A percentile compares a stretch with the other conserved stretches of the same genome.
Conservation (phyloP, 2,329 filamentous ascomycete genomes). For the Monosporascus sp. region DNA sequence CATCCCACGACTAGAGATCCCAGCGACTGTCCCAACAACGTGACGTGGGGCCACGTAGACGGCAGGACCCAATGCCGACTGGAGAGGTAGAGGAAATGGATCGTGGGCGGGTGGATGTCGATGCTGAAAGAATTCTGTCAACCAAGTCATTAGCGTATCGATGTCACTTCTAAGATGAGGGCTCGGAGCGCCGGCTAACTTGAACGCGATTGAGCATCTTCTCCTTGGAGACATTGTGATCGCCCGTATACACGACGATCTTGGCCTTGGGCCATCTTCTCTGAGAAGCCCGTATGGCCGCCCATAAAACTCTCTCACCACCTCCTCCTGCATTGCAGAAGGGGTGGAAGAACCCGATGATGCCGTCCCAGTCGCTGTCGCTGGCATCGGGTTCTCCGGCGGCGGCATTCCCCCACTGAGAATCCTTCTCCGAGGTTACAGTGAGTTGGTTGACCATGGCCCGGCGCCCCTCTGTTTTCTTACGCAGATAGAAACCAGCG, state of each 20-base stretch:
- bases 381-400: conserved; percentile 53
- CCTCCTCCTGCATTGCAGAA: conserved; percentile 98
- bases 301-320: conserved; percentile 94
- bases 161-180: neutral
- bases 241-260: conserved; percentile 91
- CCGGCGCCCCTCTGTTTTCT: conserved; percentile 58
- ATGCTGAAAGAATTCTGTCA: conserved; percentile 83
- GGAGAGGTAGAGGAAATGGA: conserved; percentile 86
- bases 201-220: conserved; percentile 73
- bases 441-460: conserved; percentile 50
- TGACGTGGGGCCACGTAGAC: conserved; percentile 86
- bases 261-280: conserved; percentile 81
- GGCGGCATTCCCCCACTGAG: conserved; percentile 22
- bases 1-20: conserved; percentile 83
- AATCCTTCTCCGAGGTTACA: conserved; percentile 35
- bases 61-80: conserved; percentile 82
- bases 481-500: conserved; percentile 57
- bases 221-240: conserved; percentile 80
- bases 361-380: conserved; percentile 75
- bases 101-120: conserved; percentile 71
- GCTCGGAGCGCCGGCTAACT: conserved; percentile 37
- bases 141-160: neutral
- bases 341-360: conserved; percentile 95
- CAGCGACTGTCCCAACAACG: conserved; percentile 86
- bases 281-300: conserved; percentile 87